Conservation (phyloP, 108 stramenopile species). For the Schizochytrium sp. region DNA sequence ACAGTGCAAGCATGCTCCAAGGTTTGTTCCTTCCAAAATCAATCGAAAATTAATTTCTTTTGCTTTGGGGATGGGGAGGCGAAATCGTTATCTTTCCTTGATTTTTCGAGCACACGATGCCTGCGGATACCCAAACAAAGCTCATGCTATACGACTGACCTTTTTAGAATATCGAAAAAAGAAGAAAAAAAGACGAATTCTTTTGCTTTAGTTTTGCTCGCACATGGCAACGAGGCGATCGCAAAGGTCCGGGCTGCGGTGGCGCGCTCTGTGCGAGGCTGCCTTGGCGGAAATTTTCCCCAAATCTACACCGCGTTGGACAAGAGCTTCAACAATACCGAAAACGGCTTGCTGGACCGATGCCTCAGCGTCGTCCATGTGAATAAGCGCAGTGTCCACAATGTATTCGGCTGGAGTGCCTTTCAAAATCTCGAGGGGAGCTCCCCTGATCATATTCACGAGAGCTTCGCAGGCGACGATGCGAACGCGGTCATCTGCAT, state of each 20-base stretch:
- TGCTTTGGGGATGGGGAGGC: no score
- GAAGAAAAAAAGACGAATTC: no score
- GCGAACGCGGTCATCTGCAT: constrained; percentile 10
- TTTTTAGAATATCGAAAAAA: no score
- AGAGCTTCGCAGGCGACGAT: not conserved
- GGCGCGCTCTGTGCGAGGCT: not conserved
- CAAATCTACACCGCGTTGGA: not conserved
- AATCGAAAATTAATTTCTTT: no score
- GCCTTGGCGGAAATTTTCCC: not conserved
- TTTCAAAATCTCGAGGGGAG: not conserved
- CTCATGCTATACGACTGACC: no score
- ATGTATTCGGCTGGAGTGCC: not conserved
- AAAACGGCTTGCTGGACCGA: not conserved
- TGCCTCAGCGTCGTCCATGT: not conserved
- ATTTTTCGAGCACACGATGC: no score
- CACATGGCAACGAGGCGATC: not conserved
- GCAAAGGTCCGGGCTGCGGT: not conserved
- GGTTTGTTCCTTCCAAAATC: no score
- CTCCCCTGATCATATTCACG: not conserved
- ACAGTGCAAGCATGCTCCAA: not conserved
- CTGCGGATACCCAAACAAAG: no score
- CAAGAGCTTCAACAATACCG: not conserved
- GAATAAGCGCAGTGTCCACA: not conserved
- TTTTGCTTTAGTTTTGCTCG: not conserved
- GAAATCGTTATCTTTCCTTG: no score